Evolutionary conservation across 1,139 yeast genomes (phyloP).

Genomic region (Kodamaea ohmeri): DNA sequence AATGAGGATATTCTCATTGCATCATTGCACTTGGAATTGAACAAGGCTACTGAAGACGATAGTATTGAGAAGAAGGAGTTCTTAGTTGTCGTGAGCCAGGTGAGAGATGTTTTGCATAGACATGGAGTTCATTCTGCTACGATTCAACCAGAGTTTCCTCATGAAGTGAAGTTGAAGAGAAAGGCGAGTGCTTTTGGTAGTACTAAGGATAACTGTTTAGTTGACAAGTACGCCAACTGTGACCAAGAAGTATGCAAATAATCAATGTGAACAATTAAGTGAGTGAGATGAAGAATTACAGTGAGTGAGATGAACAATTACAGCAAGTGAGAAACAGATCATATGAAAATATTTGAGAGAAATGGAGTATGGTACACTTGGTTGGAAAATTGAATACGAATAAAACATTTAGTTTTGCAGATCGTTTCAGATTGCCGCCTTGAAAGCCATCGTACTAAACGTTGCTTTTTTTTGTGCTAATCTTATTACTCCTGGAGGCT

Average conservation of each 20-base stretch:
- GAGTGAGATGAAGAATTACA: background rate
- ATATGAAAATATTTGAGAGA: too few relatives aligned
- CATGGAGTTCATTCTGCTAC: constrained; percentile 93
- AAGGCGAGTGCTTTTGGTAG: constrained; percentile 34
- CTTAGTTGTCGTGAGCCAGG: constrained; percentile 67
- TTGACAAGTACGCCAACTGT: constrained; percentile 38
- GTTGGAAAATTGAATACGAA: too few relatives aligned
- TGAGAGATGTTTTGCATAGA: constrained; percentile 74
- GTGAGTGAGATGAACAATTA: too few relatives aligned
- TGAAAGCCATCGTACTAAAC: too few relatives aligned
- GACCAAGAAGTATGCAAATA: constrained; percentile 20
- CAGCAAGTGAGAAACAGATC: too few relatives aligned
- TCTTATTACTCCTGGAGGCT: too few relatives aligned
- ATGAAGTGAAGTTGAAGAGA: constrained; percentile 6
- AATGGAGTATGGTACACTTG: too few relatives aligned
- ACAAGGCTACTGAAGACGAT: constrained; percentile 31
- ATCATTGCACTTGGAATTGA: constrained; percentile 79
- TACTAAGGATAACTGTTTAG: constrained; percentile 29
- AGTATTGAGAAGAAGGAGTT: constrained; percentile 47
- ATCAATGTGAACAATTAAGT: background rate
- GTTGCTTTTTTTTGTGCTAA: too few relatives aligned
- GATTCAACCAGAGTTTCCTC: constrained; percentile 80
- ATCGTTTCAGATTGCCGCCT: too few relatives aligned
- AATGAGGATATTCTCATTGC: constrained; percentile 88
- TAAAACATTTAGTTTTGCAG: too few relatives aligned